phyloP scores from a whole-genome alignment of 768 basidiomycete genomes.

The Termitomyces sp. region DNA sequence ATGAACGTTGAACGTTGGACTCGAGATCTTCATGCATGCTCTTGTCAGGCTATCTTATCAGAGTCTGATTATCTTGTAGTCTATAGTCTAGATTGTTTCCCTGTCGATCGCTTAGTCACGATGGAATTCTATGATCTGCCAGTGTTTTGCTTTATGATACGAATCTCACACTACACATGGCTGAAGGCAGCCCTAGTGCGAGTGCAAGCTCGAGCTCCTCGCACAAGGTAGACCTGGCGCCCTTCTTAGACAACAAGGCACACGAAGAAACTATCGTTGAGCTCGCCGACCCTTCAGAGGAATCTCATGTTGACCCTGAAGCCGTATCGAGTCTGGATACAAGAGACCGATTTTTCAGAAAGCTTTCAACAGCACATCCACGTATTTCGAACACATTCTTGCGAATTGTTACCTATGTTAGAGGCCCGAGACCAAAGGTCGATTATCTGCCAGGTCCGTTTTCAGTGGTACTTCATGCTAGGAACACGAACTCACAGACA shows the following conservation, averaged over 20 bases:
- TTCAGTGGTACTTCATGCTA: neutral
- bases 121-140: neutral
- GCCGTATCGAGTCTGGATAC: conserved; percentile 9
- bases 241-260: neutral
- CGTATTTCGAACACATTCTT: conserved; percentile 13
- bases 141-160: too few relatives aligned
- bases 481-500: conserved; percentile 27
- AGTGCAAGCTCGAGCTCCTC: conserved; percentile 13
- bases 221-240: neutral
- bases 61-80: neutral
- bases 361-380: conserved; percentile 18
- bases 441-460: conserved; percentile 43
- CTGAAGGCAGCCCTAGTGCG: conserved; percentile 3
- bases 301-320: conserved; percentile 15
- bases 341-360: conserved; percentile 13
- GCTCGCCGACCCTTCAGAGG: conserved; percentile 10
- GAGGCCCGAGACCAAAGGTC: conserved; percentile 60
- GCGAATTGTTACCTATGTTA: conserved; percentile 34
- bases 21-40: too few relatives aligned
- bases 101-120: conserved; percentile 3
- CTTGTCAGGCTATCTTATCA: neutral
- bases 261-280: conserved; percentile 1
- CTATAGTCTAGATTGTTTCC: neutral
- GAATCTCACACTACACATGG: neutral
- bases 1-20: neutral